Conservation (phyloP, 257 asterid species). For the Gentiana macrophylla region DNA sequence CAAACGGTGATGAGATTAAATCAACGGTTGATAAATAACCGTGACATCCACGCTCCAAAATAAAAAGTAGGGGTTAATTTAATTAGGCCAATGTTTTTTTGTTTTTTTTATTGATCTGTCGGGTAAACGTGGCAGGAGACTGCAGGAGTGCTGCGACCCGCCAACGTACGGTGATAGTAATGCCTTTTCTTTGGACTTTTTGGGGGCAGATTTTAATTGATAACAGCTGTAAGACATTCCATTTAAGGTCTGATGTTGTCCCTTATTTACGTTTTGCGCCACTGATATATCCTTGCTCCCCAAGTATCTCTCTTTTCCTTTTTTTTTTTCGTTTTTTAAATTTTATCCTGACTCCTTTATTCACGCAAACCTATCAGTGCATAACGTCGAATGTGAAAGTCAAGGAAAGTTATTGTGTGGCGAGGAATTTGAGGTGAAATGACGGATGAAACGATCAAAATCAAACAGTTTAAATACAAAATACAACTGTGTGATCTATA, state of each 20-base stretch:
- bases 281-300: slow-evolving; percentile 21
- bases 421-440: no score
- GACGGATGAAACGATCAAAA: no score
- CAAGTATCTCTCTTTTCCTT: slow-evolving; percentile 5
- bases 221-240: slow-evolving; percentile 28
- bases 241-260: slow-evolving; percentile 2
- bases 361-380: no score
- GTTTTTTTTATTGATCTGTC: slow-evolving; percentile 3
- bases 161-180: slow-evolving; percentile 18
- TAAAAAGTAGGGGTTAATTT: not conserved
- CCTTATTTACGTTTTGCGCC: slow-evolving; percentile 18
- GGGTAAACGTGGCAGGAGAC: slow-evolving; percentile 1
- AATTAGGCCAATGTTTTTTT: no score
- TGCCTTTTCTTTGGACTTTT: slow-evolving; percentile 23
- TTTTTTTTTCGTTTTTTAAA: slow-evolving; percentile 4
- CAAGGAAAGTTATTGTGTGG: no score
- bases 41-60: slow-evolving; percentile 6
- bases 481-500: no score
- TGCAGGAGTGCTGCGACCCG: slow-evolving; percentile 26
- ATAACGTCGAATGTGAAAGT: no score
- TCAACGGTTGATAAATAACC: not conserved
- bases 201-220: slow-evolving; percentile 7
- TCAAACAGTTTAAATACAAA: no score
- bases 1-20: not conserved
- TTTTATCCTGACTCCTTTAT: not conserved